Evolutionary conservation across 1,284 basidiomycete genomes (phyloP), one percentile per base, ranked within the genome.

Genomic region (Chiua sp.): DNA sequence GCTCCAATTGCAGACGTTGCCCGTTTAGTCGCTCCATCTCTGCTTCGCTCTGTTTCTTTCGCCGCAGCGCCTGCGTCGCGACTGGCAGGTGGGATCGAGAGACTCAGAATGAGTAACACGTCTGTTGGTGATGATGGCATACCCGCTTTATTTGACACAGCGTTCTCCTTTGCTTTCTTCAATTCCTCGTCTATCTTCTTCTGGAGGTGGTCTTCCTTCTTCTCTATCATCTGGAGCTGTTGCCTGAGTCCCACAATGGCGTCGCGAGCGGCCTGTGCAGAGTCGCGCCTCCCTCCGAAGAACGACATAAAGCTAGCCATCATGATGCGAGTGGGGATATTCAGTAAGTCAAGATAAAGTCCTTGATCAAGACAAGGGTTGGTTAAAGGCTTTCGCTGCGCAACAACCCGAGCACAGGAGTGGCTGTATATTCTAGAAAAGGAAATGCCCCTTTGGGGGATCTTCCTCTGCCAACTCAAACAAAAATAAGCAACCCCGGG

Each of bases 171-270:
- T 30, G 98, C 98, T 80, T 96, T 98, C 82, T 88, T 89, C 69
- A 88, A 71, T 75, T 98, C 97, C 63, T 98, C 96, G 47, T 98
- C 95, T 68, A 99, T 95, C 89, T 98, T 96, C 85, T 94, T 96
- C 82, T 93, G 90, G 65, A 98, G 81, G 78, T 94, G 85, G 78
- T 98, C 96, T 81, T 99, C 98, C 83, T 98, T 98, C 93, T 98
- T 99, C 85, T 98, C 96, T 68, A 99, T 90, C 88, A 98, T 92
- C 77, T 96, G 87, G 63, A 96, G 84, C 74, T 96, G 92, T 77
- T 94, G 89, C 69, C 95, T 86, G 68, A 97, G 82, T 37, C 80
- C 83, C 61, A 97, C 91, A 74, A 97, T 97, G 51, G 95, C 92
- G 73, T 95, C 92, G 68, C 93, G 84, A 39, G 93, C 88, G 39